A percentile compares a stretch with the other conserved stretches of the same genome.
These are phyloP conservation scores for Cutaneotrichosporon mucoides DNA, from an alignment of 1,284 basidiomycete genomes.

Conservation along the genomic window DNA sequence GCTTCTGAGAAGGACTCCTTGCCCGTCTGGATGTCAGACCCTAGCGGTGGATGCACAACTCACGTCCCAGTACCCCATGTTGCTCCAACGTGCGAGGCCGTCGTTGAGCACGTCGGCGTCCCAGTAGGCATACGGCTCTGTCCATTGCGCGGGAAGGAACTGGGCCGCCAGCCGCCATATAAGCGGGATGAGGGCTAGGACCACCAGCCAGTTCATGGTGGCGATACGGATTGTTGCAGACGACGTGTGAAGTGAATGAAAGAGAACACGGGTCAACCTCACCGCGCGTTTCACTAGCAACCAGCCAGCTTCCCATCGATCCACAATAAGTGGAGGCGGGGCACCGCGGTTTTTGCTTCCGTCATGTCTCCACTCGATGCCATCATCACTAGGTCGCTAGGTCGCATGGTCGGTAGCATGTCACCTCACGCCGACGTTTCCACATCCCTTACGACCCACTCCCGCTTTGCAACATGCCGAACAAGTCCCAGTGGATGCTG, in stretches of 20 bases:
- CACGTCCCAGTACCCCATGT: conserved; percentile 44
- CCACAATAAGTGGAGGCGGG: not conserved
- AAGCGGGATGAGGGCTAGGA: conserved; percentile 28
- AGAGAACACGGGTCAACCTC: not conserved
- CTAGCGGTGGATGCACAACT: not conserved
- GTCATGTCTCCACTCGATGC: not conserved
- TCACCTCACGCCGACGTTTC: not conserved
- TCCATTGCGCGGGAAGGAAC: conserved; percentile 24
- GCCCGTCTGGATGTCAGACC: conserved; percentile 1
- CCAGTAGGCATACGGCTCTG: conserved; percentile 40
- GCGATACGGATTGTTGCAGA: not conserved
- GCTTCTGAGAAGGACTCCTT: conserved; percentile 56
- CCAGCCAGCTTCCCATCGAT: not conserved
- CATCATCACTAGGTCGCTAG: not conserved
- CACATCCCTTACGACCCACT: not conserved
- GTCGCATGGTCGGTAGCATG: not conserved
- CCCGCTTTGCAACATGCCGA: not conserved
- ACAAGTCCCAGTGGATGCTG: not conserved
- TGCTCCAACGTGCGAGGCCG: conserved; percentile 31
- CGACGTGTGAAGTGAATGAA: not conserved
- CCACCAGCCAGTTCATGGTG: conserved; percentile 19
- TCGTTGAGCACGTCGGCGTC: conserved; percentile 29
- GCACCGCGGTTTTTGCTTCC: not conserved
- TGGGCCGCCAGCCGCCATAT: conserved; percentile 24
- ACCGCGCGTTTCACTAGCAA: not conserved